A percentile compares a stretch with the other conserved stretches of the same genome.
Conservation (phyloP, 108 stramenopile genomes). For the Asterionellopsis glacialis region DNA sequence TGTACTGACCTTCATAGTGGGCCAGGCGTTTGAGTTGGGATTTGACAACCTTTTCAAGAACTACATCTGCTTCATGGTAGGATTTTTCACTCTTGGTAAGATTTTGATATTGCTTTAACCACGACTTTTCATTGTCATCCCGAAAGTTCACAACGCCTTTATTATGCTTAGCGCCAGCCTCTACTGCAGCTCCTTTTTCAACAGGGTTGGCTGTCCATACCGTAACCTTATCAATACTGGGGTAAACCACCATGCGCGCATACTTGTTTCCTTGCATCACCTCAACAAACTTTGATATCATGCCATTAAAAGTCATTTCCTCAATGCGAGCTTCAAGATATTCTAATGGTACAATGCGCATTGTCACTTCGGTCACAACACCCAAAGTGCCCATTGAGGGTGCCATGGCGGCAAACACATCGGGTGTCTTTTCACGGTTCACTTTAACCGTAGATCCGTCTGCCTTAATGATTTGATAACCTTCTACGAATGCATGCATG, state of each 20-base stretch:
- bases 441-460: conserved; percentile 1
- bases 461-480: conserved; percentile 11
- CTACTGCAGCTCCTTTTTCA: background rate
- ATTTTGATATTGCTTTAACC: conserved; percentile 6
- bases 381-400: conserved; percentile 14
- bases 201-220: conserved; percentile 16
- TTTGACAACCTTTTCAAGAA: conserved; percentile 1
- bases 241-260: conserved; percentile 9
- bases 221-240: conserved; percentile 12
- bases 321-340: conserved; percentile 10
- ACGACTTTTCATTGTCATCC: conserved; percentile 3
- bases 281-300: conserved; percentile 2
- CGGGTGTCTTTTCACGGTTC: background rate
- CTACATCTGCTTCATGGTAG: conserved; percentile 2
- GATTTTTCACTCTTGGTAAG: conserved; percentile 1
- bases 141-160: conserved; percentile 10
- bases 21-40: conserved; percentile 4
- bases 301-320: conserved; percentile 1
- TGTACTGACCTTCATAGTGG: conserved; percentile 18
- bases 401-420: conserved; percentile 11
- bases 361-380: conserved; percentile 3
- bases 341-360: conserved; percentile 6
- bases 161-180: background rate
- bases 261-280: conserved; percentile 10
- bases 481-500: conserved; percentile 6